Evolutionary conservation across 768 basidiomycete genomes (phyloP).

Genomic region (Lactarius deliciosus): DNA sequence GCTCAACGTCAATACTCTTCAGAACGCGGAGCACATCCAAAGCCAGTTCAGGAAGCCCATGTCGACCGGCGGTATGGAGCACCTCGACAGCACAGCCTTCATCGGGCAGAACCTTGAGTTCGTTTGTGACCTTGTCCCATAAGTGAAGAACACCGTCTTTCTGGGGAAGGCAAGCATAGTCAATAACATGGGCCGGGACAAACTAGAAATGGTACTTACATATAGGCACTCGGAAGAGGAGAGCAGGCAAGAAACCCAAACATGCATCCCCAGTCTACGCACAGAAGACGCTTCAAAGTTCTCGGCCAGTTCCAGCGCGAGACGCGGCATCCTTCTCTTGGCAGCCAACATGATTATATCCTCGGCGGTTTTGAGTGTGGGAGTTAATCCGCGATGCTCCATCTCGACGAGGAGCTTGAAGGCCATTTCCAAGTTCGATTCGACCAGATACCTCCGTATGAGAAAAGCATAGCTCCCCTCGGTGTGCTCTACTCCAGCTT

Average conservation of each 20-base stretch:
- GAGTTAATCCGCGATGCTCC: slow-evolving; percentile 49
- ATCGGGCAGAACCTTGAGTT: slow-evolving; percentile 56
- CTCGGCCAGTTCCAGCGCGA: slow-evolving; percentile 70
- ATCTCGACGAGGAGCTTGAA: slow-evolving; percentile 62
- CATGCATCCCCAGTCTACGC: slow-evolving; percentile 49
- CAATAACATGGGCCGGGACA: slow-evolving; percentile 3
- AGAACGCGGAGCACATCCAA: slow-evolving; percentile 62
- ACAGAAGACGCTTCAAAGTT: slow-evolving; percentile 57
- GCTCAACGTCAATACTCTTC: slow-evolving; percentile 45
- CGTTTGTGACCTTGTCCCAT: slow-evolving; percentile 60
- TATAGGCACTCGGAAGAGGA: slow-evolving; percentile 64
- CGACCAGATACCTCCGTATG: slow-evolving; percentile 46
- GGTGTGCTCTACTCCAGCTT: slow-evolving; percentile 49
- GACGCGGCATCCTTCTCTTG: slow-evolving; percentile 51
- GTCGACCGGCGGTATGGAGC: slow-evolving; percentile 70
- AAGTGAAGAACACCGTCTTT: slow-evolving; percentile 60
- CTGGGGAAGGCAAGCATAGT: slow-evolving; percentile 40
- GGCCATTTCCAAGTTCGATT: slow-evolving; percentile 63
- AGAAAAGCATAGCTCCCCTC: slow-evolving; percentile 53
- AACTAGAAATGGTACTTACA: slow-evolving; percentile 46
- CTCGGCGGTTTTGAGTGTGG: slow-evolving; percentile 50
- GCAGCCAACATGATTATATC: slow-evolving; percentile 56
- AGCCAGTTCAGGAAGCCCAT: slow-evolving; percentile 70
- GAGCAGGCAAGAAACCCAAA: slow-evolving; percentile 68
- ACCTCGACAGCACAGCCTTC: slow-evolving; percentile 73